A percentile compares a stretch with the other conserved stretches of the same genome.
Evolutionary conservation across 108 stramenopile species (phyloP).

Genomic region (Skeletonema grethae): DNA sequence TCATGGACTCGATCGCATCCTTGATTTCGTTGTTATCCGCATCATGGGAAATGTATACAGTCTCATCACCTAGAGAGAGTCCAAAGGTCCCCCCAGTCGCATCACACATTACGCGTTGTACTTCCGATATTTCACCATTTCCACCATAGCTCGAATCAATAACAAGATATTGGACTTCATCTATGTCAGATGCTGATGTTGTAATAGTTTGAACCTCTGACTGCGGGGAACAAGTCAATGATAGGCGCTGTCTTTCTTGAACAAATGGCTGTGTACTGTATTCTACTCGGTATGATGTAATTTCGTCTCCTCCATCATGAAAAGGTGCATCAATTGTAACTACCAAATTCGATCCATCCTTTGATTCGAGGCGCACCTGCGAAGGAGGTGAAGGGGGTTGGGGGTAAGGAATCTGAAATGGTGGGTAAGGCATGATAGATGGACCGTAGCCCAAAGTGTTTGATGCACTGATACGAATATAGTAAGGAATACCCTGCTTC

Average conservation of each 20-base stretch:
- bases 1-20: slow-evolving; percentile 62
- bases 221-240: slow-evolving; percentile 41
- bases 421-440: slow-evolving; percentile 52
- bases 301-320: slow-evolving; percentile 58
- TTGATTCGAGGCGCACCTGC: slow-evolving; percentile 47
- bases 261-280: slow-evolving; percentile 63
- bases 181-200: slow-evolving; percentile 45
- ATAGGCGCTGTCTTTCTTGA: slow-evolving; percentile 57
- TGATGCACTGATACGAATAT: slow-evolving; percentile 67
- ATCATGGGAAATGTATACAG: slow-evolving; percentile 57
- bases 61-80: slow-evolving; percentile 60
- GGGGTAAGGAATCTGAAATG: slow-evolving; percentile 66
- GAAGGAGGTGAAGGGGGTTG: slow-evolving; percentile 62
- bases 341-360: slow-evolving; percentile 58
- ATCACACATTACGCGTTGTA: slow-evolving; percentile 61
- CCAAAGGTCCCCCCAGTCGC: slow-evolving; percentile 79
- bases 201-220: slow-evolving; percentile 53
- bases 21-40: slow-evolving; percentile 51
- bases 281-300: slow-evolving; percentile 73
- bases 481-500: slow-evolving; percentile 75
- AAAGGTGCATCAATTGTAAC: slow-evolving; percentile 59
- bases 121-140: slow-evolving; percentile 38
- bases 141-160: slow-evolving; percentile 49
- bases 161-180: slow-evolving; percentile 70
- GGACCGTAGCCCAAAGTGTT: slow-evolving; percentile 72